Base-by-base conservation (phyloP, 2,329 filamentous ascomycete genomes). In the Fusarium paranaense region DNA sequence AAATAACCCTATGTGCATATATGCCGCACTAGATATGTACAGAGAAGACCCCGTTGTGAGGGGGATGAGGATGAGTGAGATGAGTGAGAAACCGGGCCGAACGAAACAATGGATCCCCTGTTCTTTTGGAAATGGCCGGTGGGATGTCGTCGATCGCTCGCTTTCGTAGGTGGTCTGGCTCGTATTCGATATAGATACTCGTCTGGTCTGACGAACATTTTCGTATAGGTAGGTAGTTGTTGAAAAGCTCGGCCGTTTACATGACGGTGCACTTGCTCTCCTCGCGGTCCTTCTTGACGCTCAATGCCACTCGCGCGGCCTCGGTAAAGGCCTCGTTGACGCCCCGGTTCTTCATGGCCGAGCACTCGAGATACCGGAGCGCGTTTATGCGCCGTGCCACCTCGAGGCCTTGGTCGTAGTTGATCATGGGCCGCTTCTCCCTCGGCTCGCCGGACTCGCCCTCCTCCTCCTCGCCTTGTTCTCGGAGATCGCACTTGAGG, bases 251-350 rank as follows among this genome's bases (percentile, higher is more conserved):
- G 57, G 7, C 56, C n/a, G 45, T 50, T 83, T 83, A 92, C 90
- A 92, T 92, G 70, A 92, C 81, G 70, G 80, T 79, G 81, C 90
- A 92, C 80, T 90, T 90, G 72, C 85, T 86, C 67, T 90, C 89
- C 71, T 92, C 90, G 77, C 90, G 88, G 70, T 90, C 90, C 78
- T 90, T 89, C 84, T 89, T 92, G 66, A 93, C 90, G 76, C 90
- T 91, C 65, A 99, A 87, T 16, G 97, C 97, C 38, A 99, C 97
- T 79, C 97, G 93, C 27, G 97, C 96, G 45, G 97, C 97, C 86
- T 99, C 97, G 45, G 97, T 98, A 81, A 99, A 99, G 50, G 97
- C 97, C 85, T 99, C 97, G 84, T 98, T 98, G 80, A 99, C 97
- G 70, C 97, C 97, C 60, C 97, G 91, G 85, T 99, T 99, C 85